Evolutionary conservation across 2,329 filamentous ascomycete genomes (phyloP).

Genomic region (Fusarium brevicatenulatum): DNA sequence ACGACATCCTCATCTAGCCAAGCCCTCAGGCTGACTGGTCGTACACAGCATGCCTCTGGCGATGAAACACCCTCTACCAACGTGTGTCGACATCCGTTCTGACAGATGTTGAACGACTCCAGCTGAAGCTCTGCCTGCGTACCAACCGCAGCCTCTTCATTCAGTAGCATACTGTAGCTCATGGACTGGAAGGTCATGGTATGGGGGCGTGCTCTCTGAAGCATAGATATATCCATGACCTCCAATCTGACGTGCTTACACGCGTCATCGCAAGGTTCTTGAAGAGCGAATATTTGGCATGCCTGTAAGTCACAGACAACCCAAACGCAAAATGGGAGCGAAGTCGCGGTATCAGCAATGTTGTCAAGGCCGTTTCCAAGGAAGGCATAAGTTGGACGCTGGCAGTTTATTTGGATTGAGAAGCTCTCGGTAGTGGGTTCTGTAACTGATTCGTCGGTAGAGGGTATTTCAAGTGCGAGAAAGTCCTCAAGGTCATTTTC

Average conservation of each 20-base stretch:
- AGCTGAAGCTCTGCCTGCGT: not conserved
- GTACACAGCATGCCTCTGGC: not conserved
- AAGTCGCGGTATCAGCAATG: no score
- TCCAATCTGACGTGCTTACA: not conserved
- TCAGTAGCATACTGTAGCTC: not conserved
- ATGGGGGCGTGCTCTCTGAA: not conserved
- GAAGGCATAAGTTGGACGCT: not conserved
- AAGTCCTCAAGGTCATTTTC: not conserved
- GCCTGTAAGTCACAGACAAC: not conserved
- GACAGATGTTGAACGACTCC: not conserved
- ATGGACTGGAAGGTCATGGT: not conserved
- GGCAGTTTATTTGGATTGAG: not conserved
- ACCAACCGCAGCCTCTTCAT: not conserved
- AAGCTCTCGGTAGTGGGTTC: not conserved
- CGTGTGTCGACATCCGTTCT: not conserved
- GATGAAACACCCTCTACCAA: rapidly evolving
- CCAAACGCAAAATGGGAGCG: not conserved
- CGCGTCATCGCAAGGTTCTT: rapidly evolving
- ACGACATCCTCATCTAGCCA: rapidly evolving
- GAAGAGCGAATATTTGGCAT: not conserved
- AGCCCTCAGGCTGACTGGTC: not conserved
- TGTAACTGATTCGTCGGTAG: rapidly evolving
- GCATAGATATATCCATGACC: not conserved
- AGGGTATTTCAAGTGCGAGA: not conserved
- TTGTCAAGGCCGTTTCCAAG: not conserved